Evolutionary conservation across 768 basidiomycete species (phyloP).

Genomic region (Leucosporidium yakuticum): DNA sequence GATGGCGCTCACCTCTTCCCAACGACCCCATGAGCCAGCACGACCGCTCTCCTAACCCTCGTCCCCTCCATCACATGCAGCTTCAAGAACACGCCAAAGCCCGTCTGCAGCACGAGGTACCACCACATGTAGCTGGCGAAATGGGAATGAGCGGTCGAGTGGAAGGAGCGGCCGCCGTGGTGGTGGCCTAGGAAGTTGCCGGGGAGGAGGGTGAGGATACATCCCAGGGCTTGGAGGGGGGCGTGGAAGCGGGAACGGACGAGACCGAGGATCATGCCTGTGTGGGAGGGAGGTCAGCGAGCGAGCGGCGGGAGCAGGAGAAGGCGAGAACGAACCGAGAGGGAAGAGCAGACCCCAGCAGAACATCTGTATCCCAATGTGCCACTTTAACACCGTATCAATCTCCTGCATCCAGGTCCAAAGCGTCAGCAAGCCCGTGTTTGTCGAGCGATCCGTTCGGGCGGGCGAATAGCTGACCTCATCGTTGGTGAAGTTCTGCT

Average conservation of each 20-base stretch:
- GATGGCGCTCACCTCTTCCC: conserved; percentile 52
- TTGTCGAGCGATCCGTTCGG: not conserved
- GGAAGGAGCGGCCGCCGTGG: conserved; percentile 75
- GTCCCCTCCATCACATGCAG: conserved; percentile 77
- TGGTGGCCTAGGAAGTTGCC: conserved; percentile 79
- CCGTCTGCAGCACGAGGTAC: conserved; percentile 58
- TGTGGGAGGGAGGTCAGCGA: not conserved
- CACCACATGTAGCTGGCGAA: conserved; percentile 22
- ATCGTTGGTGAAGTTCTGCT: conserved; percentile 29
- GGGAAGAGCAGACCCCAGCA: conserved; percentile 88
- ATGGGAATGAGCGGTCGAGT: conserved; percentile 44
- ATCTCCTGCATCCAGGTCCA: conserved; percentile 47
- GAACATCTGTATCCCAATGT: conserved; percentile 67
- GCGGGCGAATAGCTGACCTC: conserved; percentile 9
- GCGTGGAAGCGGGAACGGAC: conserved; percentile 76
- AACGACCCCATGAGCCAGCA: conserved; percentile 65
- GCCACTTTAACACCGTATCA: conserved; percentile 73
- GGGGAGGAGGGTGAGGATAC: conserved; percentile 42
- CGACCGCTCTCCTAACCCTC: conserved; percentile 60
- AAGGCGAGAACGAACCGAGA: conserved; percentile 46
- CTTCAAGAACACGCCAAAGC: conserved; percentile 81
- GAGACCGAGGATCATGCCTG: conserved; percentile 47
- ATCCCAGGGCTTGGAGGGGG: conserved; percentile 70
- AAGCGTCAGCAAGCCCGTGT: not conserved
- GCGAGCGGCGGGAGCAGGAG: not conserved